Conservation (phyloP, 768 basidiomycete species). For the Cytidiella melzeri region DNA sequence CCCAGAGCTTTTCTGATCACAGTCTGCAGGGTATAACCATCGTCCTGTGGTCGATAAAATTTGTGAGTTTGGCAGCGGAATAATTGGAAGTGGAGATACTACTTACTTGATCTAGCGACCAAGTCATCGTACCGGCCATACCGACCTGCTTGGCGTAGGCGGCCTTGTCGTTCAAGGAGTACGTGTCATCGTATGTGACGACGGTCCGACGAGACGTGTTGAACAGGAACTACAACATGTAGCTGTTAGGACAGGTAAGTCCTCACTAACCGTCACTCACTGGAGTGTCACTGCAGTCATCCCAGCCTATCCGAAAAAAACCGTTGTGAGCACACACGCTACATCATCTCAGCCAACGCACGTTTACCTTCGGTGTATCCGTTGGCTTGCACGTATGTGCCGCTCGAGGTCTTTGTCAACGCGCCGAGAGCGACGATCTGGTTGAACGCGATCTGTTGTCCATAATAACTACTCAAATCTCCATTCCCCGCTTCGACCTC, state of each 20-base stretch:
- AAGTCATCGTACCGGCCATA: conserved; percentile 50
- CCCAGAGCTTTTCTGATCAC: conserved; percentile 38
- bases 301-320: conserved; percentile 44
- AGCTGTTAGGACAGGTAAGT: background rate
- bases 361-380: conserved; percentile 48
- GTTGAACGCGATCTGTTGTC: conserved; percentile 50
- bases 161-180: conserved; percentile 47
- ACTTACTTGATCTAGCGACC: conserved; percentile 50
- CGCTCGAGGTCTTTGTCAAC: conserved; percentile 38
- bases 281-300: conserved; percentile 64
- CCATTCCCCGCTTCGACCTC: conserved; percentile 27
- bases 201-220: conserved; percentile 46
- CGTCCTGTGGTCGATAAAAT: conserved; percentile 31
- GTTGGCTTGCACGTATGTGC: conserved; percentile 39
- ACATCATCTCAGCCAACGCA: no score
- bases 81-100: no score
- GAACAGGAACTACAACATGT: conserved; percentile 35
- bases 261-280: conserved; percentile 25
- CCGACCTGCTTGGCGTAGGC: conserved; percentile 44
- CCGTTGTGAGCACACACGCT: background rate
- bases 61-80: no score
- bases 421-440: conserved; percentile 42
- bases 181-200: conserved; percentile 65
- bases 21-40: conserved; percentile 39
- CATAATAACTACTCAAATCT: conserved; percentile 38